Evolutionary conservation across 352 stramenopile genomes (phyloP), one percentile per base, ranked within the genome.

Genomic region (Pythium guiyangense): DNA sequence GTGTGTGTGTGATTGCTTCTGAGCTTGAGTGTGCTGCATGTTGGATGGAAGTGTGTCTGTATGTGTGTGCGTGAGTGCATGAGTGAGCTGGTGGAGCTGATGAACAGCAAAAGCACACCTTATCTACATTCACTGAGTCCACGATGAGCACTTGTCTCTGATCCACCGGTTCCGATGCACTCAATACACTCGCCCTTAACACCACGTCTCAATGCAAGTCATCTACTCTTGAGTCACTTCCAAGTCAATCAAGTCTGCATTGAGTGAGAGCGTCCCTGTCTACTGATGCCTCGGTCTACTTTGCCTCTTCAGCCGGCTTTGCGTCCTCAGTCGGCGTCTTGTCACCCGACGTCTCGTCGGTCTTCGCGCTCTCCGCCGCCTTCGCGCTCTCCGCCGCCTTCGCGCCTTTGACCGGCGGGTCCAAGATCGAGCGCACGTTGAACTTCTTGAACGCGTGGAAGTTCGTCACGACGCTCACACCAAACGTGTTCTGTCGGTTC

Each of bases 381-480:
- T 57, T 54, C 43, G 60, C 54, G 25, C 4, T 42, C 20, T 66
- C 59, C 15, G 61, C 42, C 4, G 59, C 27, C 37, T 64, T 77
- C 6, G 57, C 51, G 18, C 59, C 62, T 20, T 68, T 64, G 20
- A 77, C 65, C 14, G 77, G 79, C 12, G 81, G 79, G 0, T 90
- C 79, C 39, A 92, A 73, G 52, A 90, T 71, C 31, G 74, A 86
- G 31, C 82, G 82, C 56, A 90, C 78, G 58, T 90, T 92, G 63
- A 77, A 92, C 69, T 87, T 86, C 56, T 79, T 80, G 63, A 71
- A 84, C 47, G 78, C 70, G 62, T 90, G 75, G 57, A 88, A 92
- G 56, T 87, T 70, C 43, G 71, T 86, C 63, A 90, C 70, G 29
- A 92, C 56, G 46, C 82, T 92, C 35, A 89, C 66, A 6, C 82